Evolutionary conservation across 148 eudicot genomes (phyloP).

Genomic region (Beta vulgaris): DNA sequence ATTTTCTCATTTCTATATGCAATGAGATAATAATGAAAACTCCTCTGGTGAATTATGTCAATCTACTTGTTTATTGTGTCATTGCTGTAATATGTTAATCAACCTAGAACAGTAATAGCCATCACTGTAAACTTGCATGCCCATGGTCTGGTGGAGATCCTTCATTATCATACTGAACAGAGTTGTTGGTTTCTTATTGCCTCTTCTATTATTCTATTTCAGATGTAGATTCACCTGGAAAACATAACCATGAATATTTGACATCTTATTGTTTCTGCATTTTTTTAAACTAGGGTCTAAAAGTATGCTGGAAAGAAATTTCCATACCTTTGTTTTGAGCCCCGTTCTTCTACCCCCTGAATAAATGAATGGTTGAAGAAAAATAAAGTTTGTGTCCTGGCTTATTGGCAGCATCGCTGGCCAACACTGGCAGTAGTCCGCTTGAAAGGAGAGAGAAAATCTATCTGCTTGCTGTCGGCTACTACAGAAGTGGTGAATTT

Average conservation of each 20-base stretch:
- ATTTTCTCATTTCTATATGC: neutral
- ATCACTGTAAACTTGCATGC: too few relatives aligned
- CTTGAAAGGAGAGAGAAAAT: conserved; percentile 68
- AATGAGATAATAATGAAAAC: neutral
- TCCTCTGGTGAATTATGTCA: neutral
- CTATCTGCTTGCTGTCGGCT: conserved; percentile 83
- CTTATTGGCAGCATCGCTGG: conserved; percentile 60
- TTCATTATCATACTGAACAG: neutral
- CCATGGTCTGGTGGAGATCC: neutral
- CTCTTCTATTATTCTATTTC: too few relatives aligned
- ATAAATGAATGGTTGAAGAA: neutral
- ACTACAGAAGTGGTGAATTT: conserved; percentile 74
- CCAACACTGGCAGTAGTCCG: conserved; percentile 53
- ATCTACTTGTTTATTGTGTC: neutral
- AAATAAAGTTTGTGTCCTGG: neutral
- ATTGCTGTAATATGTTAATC: neutral
- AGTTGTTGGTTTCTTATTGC: neutral
- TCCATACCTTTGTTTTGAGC: neutral
- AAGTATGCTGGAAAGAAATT: neutral
- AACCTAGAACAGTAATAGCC: neutral
- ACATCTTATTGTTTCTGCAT: neutral
- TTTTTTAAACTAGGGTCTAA: neutral
- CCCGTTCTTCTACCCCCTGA: neutral
- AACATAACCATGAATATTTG: too few relatives aligned
- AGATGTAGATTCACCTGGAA: neutral